phyloP scores from a whole-genome alignment of 768 basidiomycete species.

The Lyophyllum atratum region DNA sequence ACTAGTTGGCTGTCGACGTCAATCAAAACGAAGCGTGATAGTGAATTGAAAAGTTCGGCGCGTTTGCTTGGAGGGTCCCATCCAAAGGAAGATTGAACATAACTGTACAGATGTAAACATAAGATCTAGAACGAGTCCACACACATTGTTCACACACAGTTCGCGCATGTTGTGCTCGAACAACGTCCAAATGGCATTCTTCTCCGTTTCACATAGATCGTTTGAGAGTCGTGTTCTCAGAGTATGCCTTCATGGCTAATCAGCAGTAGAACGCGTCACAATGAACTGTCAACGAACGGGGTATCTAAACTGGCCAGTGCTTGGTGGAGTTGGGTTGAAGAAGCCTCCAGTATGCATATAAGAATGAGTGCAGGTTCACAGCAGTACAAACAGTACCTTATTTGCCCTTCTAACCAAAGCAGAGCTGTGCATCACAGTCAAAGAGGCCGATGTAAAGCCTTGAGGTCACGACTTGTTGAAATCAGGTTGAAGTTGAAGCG shows the following conservation, averaged over 20 bases:
- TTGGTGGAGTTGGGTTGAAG: slow-evolving; percentile 12
- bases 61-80: slow-evolving; percentile 62
- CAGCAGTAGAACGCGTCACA: neutral
- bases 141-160: slow-evolving; percentile 31
- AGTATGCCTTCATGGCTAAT: slow-evolving; percentile 10
- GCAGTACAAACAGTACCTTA: slow-evolving; percentile 5
- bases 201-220: slow-evolving; percentile 36
- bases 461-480: neutral
- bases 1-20: slow-evolving; percentile 24
- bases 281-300: slow-evolving; percentile 4
- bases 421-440: slow-evolving; percentile 4
- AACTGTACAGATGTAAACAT: slow-evolving; percentile 37
- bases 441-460: neutral
- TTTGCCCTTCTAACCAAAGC: slow-evolving; percentile 17
- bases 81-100: slow-evolving; percentile 58
- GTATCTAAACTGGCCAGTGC: slow-evolving; percentile 3
- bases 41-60: slow-evolving; percentile 58
- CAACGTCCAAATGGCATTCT: slow-evolving; percentile 50
- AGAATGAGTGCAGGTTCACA: neutral
- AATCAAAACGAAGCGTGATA: slow-evolving; percentile 64
- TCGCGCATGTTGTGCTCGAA: slow-evolving; percentile 61
- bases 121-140: neutral
- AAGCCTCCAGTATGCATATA: slow-evolving; percentile 11
- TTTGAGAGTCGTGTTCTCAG: slow-evolving; percentile 22
- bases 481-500: neutral